Percentiles rank a stretch among this genome's conserved stretches.
phyloP scores from a whole-genome alignment of 2,329 filamentous ascomycete species.

The Dendrostoma leiphaemia region DNA sequence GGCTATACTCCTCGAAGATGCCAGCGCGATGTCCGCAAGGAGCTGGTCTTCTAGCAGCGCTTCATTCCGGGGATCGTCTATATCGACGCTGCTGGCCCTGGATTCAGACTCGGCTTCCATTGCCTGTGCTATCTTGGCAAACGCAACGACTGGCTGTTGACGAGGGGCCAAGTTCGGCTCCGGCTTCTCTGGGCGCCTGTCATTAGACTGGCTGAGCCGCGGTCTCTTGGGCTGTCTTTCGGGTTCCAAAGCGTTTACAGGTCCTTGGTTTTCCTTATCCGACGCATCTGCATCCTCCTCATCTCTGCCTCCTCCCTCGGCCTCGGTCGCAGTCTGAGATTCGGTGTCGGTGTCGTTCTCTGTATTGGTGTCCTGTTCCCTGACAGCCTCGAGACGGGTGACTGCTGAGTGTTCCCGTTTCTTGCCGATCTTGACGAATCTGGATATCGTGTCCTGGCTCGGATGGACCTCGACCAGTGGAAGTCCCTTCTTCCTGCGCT shows the following conservation, averaged over 20 bases:
- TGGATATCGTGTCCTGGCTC: conserved; percentile 56
- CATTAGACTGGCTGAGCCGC: not conserved
- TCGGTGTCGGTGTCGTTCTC: conserved; percentile 4
- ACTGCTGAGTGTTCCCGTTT: conserved; percentile 20
- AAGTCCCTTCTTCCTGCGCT: conserved; percentile 49
- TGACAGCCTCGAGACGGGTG: conserved; percentile 2
- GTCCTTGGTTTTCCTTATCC: conserved; percentile 3
- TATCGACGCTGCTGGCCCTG: conserved; percentile 11
- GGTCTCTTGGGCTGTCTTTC: conserved; percentile 9
- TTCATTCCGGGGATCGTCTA: conserved; percentile 9
- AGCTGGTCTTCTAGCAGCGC: conserved; percentile 10
- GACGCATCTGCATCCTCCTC: not conserved
- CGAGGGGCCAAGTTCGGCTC: not conserved
- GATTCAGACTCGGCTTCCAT: conserved; percentile 2
- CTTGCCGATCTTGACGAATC: conserved; percentile 40
- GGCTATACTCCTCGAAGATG: conserved; percentile 1
- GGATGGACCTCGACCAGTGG: conserved; percentile 54
- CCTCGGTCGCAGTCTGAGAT: not conserved
- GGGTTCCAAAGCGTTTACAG: not conserved
- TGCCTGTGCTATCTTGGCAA: conserved; percentile 5
- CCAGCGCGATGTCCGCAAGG: conserved; percentile 9
- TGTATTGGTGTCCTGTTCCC: conserved; percentile 1
- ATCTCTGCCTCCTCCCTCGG: not conserved
- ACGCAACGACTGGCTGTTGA: not conserved
- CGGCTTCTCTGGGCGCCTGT: not conserved